phyloP scores from a whole-genome alignment of 805 yeast species.

The Kazachstania taianensis region DNA sequence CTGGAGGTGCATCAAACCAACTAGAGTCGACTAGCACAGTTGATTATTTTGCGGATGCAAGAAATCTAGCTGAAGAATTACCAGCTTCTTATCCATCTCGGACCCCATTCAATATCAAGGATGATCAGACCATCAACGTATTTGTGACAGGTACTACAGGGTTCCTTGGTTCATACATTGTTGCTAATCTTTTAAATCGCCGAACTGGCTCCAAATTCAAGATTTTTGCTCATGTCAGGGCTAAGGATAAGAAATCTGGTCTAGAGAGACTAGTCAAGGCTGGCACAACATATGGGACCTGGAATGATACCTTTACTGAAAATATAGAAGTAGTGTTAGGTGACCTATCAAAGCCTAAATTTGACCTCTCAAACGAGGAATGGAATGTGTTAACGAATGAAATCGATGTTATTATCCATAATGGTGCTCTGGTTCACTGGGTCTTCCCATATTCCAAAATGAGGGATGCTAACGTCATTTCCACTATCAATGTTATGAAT shows the following conservation, averaged over 20 bases:
- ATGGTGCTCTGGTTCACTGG: slow-evolving; percentile 99
- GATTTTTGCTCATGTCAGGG: slow-evolving; percentile 87
- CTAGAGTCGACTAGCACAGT: slow-evolving; percentile 14
- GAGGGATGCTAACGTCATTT: slow-evolving; percentile 86
- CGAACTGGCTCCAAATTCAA: slow-evolving; percentile 37
- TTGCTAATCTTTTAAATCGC: slow-evolving; percentile 65
- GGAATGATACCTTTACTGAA: slow-evolving; percentile 44
- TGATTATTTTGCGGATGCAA: slow-evolving; percentile 69
- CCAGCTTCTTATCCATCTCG: slow-evolving; percentile 38
- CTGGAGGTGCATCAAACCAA: slow-evolving; percentile 27
- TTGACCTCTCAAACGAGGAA: slow-evolving; percentile 50
- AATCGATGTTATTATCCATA: slow-evolving; percentile 81
- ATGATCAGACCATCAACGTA: slow-evolving; percentile 38
- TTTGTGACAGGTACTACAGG: slow-evolving; percentile 96
- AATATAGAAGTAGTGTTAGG: slow-evolving; percentile 71
- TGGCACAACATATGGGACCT: slow-evolving; percentile 66
- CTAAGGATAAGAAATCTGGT: slow-evolving; percentile 56
- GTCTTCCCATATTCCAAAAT: slow-evolving; percentile 86
- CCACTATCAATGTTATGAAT: slow-evolving; percentile 76
- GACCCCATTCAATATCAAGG: slow-evolving; percentile 17
- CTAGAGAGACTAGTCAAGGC: slow-evolving; percentile 65
- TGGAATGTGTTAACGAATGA: slow-evolving; percentile 51
- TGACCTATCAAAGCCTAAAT: slow-evolving; percentile 59
- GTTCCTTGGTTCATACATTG: slow-evolving; percentile 82
- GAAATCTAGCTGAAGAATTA: slow-evolving; percentile 35